These are phyloP conservation scores for Ustilago lituana DNA, from an alignment of 1,284 basidiomycete species.

Conservation along the genomic window DNA sequence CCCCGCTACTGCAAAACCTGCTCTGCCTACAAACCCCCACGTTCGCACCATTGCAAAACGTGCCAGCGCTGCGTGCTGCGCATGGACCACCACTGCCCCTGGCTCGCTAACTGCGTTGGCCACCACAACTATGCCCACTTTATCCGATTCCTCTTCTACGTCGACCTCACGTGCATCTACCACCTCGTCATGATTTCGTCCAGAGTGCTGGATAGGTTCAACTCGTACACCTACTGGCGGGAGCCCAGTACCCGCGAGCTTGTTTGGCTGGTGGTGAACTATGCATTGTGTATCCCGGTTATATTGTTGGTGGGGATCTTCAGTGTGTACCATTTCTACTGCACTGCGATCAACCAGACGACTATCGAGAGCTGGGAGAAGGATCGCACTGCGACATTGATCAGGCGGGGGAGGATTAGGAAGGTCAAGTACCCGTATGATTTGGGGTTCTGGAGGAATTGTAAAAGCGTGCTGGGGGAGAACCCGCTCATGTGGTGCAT, in stretches of 20 bases:
- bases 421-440: constrained; percentile 91
- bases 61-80: constrained; percentile 62
- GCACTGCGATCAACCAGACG: constrained; percentile 83
- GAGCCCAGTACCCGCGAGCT: constrained; percentile 78
- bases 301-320: constrained; percentile 79
- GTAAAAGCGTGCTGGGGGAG: constrained; percentile 79
- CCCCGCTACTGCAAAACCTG: constrained; percentile 62
- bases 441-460: constrained; percentile 78
- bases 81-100: constrained; percentile 71
- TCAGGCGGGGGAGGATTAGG: constrained; percentile 81
- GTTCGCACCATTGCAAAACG: constrained; percentile 66
- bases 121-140: constrained; percentile 68
- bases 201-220: constrained; percentile 57
- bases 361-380: constrained; percentile 99
- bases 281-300: constrained; percentile 84
- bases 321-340: constrained; percentile 87
- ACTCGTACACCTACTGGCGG: constrained; percentile 70
- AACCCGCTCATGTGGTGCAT: constrained; percentile 84
- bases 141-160: constrained; percentile 72
- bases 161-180: constrained; percentile 79
- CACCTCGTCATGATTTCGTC: constrained; percentile 48
- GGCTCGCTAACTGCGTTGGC: constrained; percentile 71
- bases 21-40: constrained; percentile 59
- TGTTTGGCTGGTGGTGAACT: constrained; percentile 87
- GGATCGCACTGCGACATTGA: constrained; percentile 86